phyloP scores from a whole-genome alignment of 1,284 basidiomycete genomes.

The Ceratorhiza oryzae-sativae region DNA sequence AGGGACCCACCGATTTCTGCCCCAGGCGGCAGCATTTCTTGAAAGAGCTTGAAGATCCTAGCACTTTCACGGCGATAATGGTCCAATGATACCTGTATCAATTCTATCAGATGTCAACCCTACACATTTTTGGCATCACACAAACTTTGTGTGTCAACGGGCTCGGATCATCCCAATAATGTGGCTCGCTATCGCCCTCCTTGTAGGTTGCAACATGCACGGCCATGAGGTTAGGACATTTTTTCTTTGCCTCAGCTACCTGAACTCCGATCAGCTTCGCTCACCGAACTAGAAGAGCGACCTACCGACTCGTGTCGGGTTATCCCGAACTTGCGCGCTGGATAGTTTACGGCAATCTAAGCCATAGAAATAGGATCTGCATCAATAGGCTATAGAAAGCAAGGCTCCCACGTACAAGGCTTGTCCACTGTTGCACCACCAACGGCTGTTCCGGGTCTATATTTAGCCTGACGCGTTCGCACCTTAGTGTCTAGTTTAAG shows the following conservation, averaged over 20 bases:
- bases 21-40: slow-evolving; percentile 71
- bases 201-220: slow-evolving; percentile 96
- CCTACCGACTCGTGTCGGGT: slow-evolving; percentile 73
- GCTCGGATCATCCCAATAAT: slow-evolving; percentile 88
- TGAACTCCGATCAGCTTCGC: slow-evolving; percentile 17
- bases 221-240: slow-evolving; percentile 83
- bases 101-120: background rate
- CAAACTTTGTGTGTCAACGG: slow-evolving; percentile 91
- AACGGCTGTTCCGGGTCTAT: slow-evolving; percentile 66
- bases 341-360: slow-evolving; percentile 93
- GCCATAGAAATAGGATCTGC: background rate
- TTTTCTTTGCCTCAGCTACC: slow-evolving; percentile 79
- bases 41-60: slow-evolving; percentile 89
- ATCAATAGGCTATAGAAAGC: background rate
- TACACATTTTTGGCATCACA: slow-evolving; percentile 13
- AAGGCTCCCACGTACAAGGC: slow-evolving; percentile 48
- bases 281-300: too few species aligned
- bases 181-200: slow-evolving; percentile 86
- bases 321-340: slow-evolving; percentile 89
- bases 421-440: slow-evolving; percentile 93
- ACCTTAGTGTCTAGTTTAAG: background rate
- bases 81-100: slow-evolving; percentile 85
- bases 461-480: slow-evolving; percentile 43
- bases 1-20: slow-evolving; percentile 66
- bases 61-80: slow-evolving; percentile 89